phyloP scores from a whole-genome alignment of 345 rosid species.

The Luvunga scandens region DNA sequence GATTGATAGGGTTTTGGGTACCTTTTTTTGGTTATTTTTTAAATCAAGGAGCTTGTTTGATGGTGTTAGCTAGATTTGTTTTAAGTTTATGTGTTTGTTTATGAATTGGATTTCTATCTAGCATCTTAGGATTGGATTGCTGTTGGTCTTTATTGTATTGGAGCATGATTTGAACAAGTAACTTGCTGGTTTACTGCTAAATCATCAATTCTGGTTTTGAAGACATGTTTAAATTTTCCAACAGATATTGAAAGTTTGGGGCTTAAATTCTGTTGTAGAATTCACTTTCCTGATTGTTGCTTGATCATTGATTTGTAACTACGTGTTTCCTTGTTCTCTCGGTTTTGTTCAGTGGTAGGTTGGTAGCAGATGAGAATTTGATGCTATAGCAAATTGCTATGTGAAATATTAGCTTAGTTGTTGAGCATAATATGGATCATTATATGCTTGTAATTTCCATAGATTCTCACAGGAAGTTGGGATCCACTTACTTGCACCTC shows the following conservation, averaged over 20 bases:
- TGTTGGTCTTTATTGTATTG: background rate
- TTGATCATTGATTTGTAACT: background rate
- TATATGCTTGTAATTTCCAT: background rate
- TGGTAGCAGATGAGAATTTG: constrained; percentile 1
- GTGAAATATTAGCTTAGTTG: background rate
- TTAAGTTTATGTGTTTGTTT: background rate
- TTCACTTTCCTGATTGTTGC: background rate
- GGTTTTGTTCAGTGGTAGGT: background rate
- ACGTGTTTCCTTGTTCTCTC: background rate
- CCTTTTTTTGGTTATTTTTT: constrained; percentile 9
- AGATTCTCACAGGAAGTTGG: background rate
- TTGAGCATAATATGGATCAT: background rate
- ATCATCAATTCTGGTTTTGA: background rate
- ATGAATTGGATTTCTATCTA: background rate
- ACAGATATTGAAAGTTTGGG: background rate
- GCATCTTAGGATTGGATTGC: background rate
- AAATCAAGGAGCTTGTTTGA: background rate
- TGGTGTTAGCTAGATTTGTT: constrained; percentile 3
- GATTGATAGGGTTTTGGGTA: background rate
- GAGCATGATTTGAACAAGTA: background rate
- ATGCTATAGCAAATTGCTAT: background rate
- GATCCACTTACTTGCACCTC: background rate
- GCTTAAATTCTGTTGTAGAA: background rate
- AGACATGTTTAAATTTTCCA: background rate
- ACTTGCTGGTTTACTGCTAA: background rate